phyloP scores from a whole-genome alignment of 805 yeast species.

The Wickerhamomyces canadensis region DNA sequence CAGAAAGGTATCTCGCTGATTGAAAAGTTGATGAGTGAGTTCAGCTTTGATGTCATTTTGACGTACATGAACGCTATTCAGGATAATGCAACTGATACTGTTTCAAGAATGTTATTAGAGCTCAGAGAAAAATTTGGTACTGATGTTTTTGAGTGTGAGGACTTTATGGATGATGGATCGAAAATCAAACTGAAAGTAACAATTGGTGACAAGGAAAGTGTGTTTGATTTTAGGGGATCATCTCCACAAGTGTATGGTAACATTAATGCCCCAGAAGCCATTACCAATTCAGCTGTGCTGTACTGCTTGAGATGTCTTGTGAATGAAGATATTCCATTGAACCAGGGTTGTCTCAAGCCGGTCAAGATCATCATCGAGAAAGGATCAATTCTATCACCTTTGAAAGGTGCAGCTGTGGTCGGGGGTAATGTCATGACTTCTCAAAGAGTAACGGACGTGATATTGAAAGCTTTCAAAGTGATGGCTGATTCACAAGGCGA shows the following conservation, averaged over 20 bases:
- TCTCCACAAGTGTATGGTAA: slow-evolving; percentile 87
- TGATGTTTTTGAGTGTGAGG: slow-evolving; percentile 44
- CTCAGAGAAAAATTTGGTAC: slow-evolving; percentile 37
- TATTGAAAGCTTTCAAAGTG: slow-evolving; percentile 78
- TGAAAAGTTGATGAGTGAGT: slow-evolving; percentile 54
- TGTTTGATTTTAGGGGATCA: slow-evolving; percentile 82
- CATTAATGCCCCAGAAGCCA: slow-evolving; percentile 88
- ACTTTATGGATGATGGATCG: slow-evolving; percentile 81
- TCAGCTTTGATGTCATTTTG: slow-evolving; percentile 51
- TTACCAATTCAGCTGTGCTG: slow-evolving; percentile 81
- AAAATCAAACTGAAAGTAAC: slow-evolving; percentile 50
- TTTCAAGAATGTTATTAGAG: slow-evolving; percentile 45
- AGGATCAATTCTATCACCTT: slow-evolving; percentile 65
- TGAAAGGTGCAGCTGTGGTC: slow-evolving; percentile 85
- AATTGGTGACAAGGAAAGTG: slow-evolving; percentile 47
- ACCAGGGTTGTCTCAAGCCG: slow-evolving; percentile 88
- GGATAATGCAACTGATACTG: slow-evolving; percentile 69
- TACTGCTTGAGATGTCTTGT: slow-evolving; percentile 84
- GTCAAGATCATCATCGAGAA: slow-evolving; percentile 61
- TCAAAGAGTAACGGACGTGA: slow-evolving; percentile 86
- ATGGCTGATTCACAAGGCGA: slow-evolving; percentile 97
- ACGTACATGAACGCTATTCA: slow-evolving; percentile 81
- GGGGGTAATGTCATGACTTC: slow-evolving; percentile 95
- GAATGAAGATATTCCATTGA: slow-evolving; percentile 82
- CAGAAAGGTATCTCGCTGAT: slow-evolving; percentile 75